Percentiles rank a stretch among this genome's conserved stretches.
Conservation (phyloP, 352 stramenopile genomes). For the Pythium vanterpoolii region DNA sequence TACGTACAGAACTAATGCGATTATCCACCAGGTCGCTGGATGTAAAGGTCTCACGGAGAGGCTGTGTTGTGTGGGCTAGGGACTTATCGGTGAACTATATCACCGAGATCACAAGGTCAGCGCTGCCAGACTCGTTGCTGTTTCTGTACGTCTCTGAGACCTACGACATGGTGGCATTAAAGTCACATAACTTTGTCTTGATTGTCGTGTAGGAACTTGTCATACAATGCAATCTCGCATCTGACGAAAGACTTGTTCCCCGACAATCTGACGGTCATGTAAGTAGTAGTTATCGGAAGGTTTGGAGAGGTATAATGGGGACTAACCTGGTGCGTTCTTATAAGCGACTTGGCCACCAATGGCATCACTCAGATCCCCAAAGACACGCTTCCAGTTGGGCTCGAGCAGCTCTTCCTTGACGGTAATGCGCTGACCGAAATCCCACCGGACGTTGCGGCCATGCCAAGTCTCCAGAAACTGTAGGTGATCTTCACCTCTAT, state of each 20-base stretch:
- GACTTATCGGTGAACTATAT: constrained; percentile 11
- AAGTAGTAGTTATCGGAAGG: background rate
- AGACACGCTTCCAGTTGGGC: background rate
- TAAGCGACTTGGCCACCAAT: constrained; percentile 1
- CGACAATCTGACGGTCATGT: background rate
- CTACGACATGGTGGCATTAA: background rate
- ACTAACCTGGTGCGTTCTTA: background rate
- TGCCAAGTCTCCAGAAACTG: constrained; percentile 4
- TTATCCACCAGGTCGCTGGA: too few relatives aligned
- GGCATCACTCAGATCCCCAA: background rate
- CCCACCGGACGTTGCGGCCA: constrained; percentile 6
- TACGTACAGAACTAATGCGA: too few relatives aligned
- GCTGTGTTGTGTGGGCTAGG: background rate
- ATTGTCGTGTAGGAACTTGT: background rate
- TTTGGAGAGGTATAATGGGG: background rate
- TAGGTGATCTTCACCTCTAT: constrained; percentile 5
- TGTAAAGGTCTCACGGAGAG: background rate
- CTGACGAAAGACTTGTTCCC: background rate
- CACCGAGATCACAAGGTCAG: background rate
- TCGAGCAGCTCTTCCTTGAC: background rate
- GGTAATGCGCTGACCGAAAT: constrained; percentile 6
- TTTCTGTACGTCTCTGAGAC: constrained; percentile 1
- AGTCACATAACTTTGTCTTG: background rate
- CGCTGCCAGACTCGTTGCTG: background rate
- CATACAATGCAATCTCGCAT: background rate